A percentile compares a stretch with the other conserved stretches of the same genome.
Evolutionary conservation across 257 asterid genomes (phyloP).

Genomic region (Gentiana macrophylla): DNA sequence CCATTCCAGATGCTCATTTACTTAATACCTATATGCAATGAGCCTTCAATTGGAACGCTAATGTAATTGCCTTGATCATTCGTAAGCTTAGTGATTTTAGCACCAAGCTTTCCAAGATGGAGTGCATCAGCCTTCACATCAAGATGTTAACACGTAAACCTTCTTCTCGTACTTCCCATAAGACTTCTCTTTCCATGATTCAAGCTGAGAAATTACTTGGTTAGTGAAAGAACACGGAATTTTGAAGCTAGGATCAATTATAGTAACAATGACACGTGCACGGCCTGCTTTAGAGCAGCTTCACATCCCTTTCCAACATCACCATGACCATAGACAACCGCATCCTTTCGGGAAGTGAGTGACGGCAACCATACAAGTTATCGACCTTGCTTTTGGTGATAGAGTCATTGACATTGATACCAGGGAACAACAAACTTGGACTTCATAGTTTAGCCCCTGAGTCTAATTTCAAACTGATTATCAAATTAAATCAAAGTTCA

Average conservation of each 20-base stretch:
- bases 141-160: slow-evolving; percentile 46
- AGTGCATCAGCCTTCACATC: slow-evolving; percentile 53
- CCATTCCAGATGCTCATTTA: too few relatives aligned
- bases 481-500: too few relatives aligned
- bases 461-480: too few relatives aligned
- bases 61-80: slow-evolving; percentile 46
- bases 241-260: too few relatives aligned
- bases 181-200: slow-evolving; percentile 37
- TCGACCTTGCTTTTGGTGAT: too few relatives aligned
- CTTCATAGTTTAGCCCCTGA: too few relatives aligned
- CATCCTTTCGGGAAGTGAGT: slow-evolving; percentile 59
- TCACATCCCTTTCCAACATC: slow-evolving; percentile 66
- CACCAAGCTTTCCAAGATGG: slow-evolving; percentile 42
- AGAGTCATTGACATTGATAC: too few relatives aligned
- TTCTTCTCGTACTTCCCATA: slow-evolving; percentile 45
- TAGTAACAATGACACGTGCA: slow-evolving; percentile 51
- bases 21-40: slow-evolving; percentile 58
- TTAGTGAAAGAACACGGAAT: too few relatives aligned
- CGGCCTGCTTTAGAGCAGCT: slow-evolving; percentile 48
- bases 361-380: slow-evolving; percentile 61
- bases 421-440: too few relatives aligned
- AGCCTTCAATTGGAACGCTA: slow-evolving; percentile 37
- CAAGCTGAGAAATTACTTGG: too few relatives aligned
- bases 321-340: slow-evolving; percentile 54
- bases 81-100: slow-evolving; percentile 37